phyloP scores from a whole-genome alignment of 306 rosid genomes.

The Vachellia pachyceras region DNA sequence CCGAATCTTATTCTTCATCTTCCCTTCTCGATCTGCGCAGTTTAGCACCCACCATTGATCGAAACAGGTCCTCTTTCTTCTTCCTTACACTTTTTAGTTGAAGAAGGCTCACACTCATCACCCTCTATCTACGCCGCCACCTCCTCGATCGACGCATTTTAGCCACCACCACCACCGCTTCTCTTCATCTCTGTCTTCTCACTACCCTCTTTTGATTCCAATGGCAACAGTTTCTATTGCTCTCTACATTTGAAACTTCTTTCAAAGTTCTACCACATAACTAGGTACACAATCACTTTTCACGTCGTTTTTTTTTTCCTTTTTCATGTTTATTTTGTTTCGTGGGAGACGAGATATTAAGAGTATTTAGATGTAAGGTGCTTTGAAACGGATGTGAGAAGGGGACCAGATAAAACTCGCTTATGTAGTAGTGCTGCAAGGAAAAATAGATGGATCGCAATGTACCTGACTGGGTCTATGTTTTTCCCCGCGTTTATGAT shows the following conservation, averaged over 20 bases:
- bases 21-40: not conserved
- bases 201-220: constrained; percentile 17
- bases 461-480: not conserved
- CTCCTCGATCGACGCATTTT: too few species aligned
- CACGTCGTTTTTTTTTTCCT: too few species aligned
- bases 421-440: too few species aligned
- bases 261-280: not conserved
- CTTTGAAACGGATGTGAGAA: too few species aligned
- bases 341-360: too few species aligned
- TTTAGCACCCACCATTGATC: not conserved
- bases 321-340: too few species aligned
- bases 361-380: too few species aligned
- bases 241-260: constrained; percentile 6
- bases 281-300: constrained; percentile 21
- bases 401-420: too few species aligned
- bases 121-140: not conserved
- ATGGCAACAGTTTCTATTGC: constrained; percentile 37
- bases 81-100: not conserved
- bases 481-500: not conserved
- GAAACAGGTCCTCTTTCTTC: not conserved
- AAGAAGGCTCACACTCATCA: not conserved
- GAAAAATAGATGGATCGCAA: not conserved
- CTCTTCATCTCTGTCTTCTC: not conserved
- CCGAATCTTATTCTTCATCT: not conserved
- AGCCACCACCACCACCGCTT: too few species aligned